These are phyloP conservation scores for Mangifera indica DNA, from an alignment of 345 rosid genomes.

Conservation along the genomic window DNA sequence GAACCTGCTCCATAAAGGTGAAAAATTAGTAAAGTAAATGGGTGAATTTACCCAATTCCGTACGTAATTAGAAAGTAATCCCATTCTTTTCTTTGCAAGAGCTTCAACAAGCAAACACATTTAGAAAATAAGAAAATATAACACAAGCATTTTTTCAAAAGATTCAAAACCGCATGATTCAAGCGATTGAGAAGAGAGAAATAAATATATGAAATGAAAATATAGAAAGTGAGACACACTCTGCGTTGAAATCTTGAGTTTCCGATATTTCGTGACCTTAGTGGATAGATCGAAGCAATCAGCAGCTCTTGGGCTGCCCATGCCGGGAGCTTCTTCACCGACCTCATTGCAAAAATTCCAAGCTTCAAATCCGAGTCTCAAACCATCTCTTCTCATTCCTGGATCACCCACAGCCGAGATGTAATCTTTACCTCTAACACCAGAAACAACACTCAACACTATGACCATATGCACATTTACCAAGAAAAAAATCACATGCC, in stretches of 20 bases:
- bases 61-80: not conserved
- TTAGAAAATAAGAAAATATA: not conserved
- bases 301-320: constrained; percentile 89
- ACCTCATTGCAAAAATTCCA: constrained; percentile 96
- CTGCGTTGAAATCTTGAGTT: constrained; percentile 1
- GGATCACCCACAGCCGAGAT: constrained; percentile 77
- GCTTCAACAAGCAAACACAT: not conserved
- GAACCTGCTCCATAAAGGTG: constrained; percentile 32
- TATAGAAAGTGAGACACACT: constrained; percentile 1
- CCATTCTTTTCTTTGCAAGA: not conserved
- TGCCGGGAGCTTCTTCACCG: constrained; percentile 62
- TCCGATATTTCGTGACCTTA: constrained; percentile 21
- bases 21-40: not conserved
- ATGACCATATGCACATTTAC: constrained; percentile 36
- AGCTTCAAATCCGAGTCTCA: constrained; percentile 77
- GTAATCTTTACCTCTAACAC: constrained; percentile 7
- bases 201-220: not conserved
- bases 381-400: constrained; percentile 72
- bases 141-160: not conserved
- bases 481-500: constrained; percentile 18
- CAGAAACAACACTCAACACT: constrained; percentile 12
- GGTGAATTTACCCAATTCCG: not conserved
- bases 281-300: constrained; percentile 70
- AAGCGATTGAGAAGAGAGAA: not conserved
- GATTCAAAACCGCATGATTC: not conserved